A percentile compares a stretch with the other conserved stretches of the same genome.
These are phyloP conservation scores for Chrysanthemum seticuspe DNA, from an alignment of 129 eudicot species.

Conservation along the genomic window DNA sequence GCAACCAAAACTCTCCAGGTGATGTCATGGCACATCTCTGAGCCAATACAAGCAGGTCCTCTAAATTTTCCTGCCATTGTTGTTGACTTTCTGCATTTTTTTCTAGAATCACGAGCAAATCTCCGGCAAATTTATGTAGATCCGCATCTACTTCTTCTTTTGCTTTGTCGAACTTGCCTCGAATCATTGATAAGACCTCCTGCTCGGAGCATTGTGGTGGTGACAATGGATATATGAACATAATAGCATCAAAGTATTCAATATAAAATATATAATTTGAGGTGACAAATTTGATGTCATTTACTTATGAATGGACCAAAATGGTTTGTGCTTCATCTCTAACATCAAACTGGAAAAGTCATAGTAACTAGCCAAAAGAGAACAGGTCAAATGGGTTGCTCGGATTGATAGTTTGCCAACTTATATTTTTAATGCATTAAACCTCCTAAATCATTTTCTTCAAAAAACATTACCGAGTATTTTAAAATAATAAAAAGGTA, in stretches of 20 bases:
- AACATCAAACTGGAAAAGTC: neutral
- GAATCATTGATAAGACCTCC: constrained; percentile 89
- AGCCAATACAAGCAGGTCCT: constrained; percentile 83
- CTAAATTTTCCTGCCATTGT: constrained; percentile 96
- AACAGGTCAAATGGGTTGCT: neutral
- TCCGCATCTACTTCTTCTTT: constrained; percentile 98
- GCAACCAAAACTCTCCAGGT: constrained; percentile 97
- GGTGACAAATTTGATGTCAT: neutral
- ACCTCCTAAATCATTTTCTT: neutral
- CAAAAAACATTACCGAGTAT: neutral
- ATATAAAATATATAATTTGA: neutral
- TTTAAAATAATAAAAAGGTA: no score
- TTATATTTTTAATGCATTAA: neutral
- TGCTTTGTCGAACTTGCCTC: constrained; percentile 90
- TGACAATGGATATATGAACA: constrained; percentile 7
- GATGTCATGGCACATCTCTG: constrained; percentile 92
- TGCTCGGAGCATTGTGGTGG: constrained; percentile 25
- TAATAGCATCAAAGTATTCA: neutral
- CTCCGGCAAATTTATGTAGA: constrained; percentile 87
- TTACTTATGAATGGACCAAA: neutral
- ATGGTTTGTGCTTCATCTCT: neutral
- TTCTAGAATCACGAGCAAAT: constrained; percentile 77
- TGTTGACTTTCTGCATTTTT: constrained; percentile 89
- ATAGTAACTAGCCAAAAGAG: neutral
- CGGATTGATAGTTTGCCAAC: neutral